These are phyloP conservation scores for Claviceps sp. DNA, from an alignment of 2,329 filamentous ascomycete genomes.

Conservation along the genomic window DNA sequence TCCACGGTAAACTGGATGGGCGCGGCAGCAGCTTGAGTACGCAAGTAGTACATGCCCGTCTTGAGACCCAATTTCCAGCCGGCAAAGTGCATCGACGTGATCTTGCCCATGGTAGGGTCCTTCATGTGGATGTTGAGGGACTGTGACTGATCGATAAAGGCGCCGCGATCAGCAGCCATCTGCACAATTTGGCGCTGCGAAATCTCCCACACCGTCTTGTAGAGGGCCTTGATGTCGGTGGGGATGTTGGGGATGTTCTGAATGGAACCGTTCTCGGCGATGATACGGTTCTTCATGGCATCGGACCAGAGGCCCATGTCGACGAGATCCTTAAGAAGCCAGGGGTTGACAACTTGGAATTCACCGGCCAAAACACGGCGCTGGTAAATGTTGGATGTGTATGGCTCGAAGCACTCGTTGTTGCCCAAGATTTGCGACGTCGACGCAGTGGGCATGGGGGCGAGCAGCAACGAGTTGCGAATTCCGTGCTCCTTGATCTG, in stretches of 20 bases:
- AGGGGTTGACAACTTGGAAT: conserved; percentile 99
- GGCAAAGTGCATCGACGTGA: conserved; percentile 98
- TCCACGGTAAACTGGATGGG: conserved; percentile 99
- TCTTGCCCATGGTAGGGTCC: conserved; percentile 98
- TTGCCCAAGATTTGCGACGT: conserved; percentile 97
- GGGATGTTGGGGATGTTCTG: conserved; percentile 97
- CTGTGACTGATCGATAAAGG: conserved; percentile 97
- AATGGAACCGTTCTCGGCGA: conserved; percentile 87
- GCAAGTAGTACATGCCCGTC: conserved; percentile 99
- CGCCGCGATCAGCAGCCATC: conserved; percentile 96
- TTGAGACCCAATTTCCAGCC: conserved; percentile 99
- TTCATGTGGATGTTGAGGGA: conserved; percentile 99
- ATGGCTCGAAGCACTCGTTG: conserved; percentile 99
- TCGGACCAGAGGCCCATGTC: conserved; percentile 98
- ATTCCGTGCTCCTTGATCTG: conserved; percentile 88
- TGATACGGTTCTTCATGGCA: conserved; percentile 99
- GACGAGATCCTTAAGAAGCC: conserved; percentile 94
- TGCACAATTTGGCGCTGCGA: conserved; percentile 90
- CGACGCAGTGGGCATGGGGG: conserved; percentile 94
- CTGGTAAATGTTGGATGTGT: conserved; percentile 99
- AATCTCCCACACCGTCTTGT: conserved; percentile 99
- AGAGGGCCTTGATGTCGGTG: conserved; percentile 85
- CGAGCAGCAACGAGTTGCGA: conserved; percentile 88
- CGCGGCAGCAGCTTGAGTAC: conserved; percentile 90
- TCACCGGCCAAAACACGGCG: conserved; percentile 94